Evolutionary conservation across 2,329 filamentous ascomycete genomes (phyloP).

Genomic region (Dryadomyces quercus-mongolicae): DNA sequence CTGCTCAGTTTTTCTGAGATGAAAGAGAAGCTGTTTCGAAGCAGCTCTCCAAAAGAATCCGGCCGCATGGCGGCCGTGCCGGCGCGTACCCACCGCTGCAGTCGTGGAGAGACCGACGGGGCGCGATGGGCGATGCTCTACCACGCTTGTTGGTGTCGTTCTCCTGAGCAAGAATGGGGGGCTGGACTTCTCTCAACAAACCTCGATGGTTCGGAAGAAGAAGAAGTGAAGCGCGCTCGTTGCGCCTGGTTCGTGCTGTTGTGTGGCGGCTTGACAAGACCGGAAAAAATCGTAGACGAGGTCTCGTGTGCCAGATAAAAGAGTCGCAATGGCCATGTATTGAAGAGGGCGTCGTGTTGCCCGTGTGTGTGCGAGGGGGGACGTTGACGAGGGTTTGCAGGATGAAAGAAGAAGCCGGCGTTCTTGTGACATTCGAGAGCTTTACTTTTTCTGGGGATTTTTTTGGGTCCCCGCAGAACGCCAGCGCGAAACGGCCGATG

Average conservation of each 20-base stretch:
- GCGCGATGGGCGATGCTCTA: neutral
- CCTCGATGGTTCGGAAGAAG: neutral
- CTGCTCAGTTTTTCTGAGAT: conserved; percentile 8
- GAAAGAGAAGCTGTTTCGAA: conserved; percentile 10
- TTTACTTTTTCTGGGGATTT: neutral
- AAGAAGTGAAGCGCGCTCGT: neutral
- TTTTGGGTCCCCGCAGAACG: neutral
- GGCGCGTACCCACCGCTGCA: conserved; percentile 7
- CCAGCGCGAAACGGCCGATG: neutral
- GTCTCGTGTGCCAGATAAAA: conserved; percentile 1
- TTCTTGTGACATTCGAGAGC: neutral
- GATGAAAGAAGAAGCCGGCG: neutral
- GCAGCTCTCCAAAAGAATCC: conserved; percentile 7
- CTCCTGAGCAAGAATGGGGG: too few species aligned
- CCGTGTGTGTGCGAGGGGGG: neutral
- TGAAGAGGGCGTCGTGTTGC: neutral
- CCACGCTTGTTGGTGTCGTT: neutral
- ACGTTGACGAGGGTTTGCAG: neutral
- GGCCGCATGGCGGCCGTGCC: conserved; percentile 10
- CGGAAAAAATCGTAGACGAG: neutral
- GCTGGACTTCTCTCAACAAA: neutral
- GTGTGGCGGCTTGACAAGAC: neutral
- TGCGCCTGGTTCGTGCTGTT: neutral
- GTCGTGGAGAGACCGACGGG: neutral
- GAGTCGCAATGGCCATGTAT: conserved; percentile 7